Evolutionary conservation across 1,284 basidiomycete species (phyloP).

Genomic region (Pseudozyma hubeiensis): DNA sequence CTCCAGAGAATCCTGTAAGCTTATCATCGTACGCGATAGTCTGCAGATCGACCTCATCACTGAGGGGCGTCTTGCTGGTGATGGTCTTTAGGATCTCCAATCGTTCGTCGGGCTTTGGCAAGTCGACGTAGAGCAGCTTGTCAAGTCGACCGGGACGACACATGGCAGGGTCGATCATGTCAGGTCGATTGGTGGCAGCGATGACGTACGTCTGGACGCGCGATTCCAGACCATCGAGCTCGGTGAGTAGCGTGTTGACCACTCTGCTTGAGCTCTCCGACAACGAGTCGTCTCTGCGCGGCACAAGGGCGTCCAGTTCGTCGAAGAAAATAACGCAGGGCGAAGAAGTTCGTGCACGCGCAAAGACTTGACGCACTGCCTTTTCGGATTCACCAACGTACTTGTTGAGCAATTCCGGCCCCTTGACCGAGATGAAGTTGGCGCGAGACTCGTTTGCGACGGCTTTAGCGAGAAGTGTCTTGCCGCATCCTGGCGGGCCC

Average conservation of each 20-base stretch:
- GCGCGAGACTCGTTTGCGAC: slow-evolving; percentile 93
- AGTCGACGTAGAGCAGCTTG: slow-evolving; percentile 94
- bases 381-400: slow-evolving; percentile 98
- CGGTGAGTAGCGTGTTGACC: slow-evolving; percentile 95
- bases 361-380: slow-evolving; percentile 92
- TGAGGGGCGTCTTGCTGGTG: slow-evolving; percentile 81
- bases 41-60: slow-evolving; percentile 70
- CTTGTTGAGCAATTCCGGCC: slow-evolving; percentile 94
- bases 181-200: slow-evolving; percentile 96
- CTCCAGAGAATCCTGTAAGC: slow-evolving; percentile 64
- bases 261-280: slow-evolving; percentile 97
- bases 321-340: slow-evolving; percentile 96
- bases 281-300: slow-evolving; percentile 86
- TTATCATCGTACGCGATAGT: slow-evolving; percentile 51
- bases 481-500: slow-evolving; percentile 98
- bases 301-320: slow-evolving; percentile 95
- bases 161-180: slow-evolving; percentile 99
- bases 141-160: slow-evolving; percentile 94
- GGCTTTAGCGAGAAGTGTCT: slow-evolving; percentile 93
- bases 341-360: slow-evolving; percentile 84
- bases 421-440: slow-evolving; percentile 97
- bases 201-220: slow-evolving; percentile 92
- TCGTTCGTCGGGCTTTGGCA: slow-evolving; percentile 82
- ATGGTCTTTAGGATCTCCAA: slow-evolving; percentile 77
- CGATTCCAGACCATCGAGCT: slow-evolving; percentile 91